Base-by-base conservation (phyloP, 768 basidiomycete genomes). In the Mycena galericulata region DNA sequence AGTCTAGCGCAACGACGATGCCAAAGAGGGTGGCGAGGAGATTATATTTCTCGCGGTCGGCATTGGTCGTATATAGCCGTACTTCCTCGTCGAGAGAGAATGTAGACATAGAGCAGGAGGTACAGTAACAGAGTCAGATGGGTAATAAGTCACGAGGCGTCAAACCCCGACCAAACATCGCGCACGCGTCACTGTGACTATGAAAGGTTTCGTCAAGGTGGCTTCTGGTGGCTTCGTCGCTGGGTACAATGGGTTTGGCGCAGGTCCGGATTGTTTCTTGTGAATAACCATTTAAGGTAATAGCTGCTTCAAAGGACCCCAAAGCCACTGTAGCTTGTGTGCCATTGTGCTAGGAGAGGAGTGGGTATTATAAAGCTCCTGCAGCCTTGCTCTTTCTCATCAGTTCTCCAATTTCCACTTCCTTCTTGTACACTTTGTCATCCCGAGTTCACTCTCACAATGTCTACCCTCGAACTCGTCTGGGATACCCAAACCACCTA, bases 31-130 rank as follows among this genome's bases (percentile, higher is more conserved):
- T 99, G 0, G 95, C 92, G 20, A 96, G 84, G 14, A 93, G 91
- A 75, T 92, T 96, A 74, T 91, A 92, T 75, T 90, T 91, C 77
- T 98, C 98, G 55, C 97, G 85, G 75, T 98, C 96, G 9, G 93
- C 86, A 75, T 97, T 97, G 30, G 89, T 94, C 17, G 87, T 90
- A 83, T 94, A 95, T 15, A 98, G 83, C 36, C 97, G 88, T 10
- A 92, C 96, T 78, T 98, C 97, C 86, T 98, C 96, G 76, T 98
- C 96, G 64, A 96, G 88, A 62, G 88, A 91, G 46, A 90, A 74
- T 6, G 76, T 65, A 2, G 84, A 77, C 84, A 86, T 84, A 56
- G 50, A 56, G 29, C 32, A 27, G 40, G 36, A 34, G 29, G 22
- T 10, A 20, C 22, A 30, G 38, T 41, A 58, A 58, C 43, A 58